phyloP scores from a whole-genome alignment of 1,284 basidiomycete genomes.

The Apiotrichum sp. region DNA sequence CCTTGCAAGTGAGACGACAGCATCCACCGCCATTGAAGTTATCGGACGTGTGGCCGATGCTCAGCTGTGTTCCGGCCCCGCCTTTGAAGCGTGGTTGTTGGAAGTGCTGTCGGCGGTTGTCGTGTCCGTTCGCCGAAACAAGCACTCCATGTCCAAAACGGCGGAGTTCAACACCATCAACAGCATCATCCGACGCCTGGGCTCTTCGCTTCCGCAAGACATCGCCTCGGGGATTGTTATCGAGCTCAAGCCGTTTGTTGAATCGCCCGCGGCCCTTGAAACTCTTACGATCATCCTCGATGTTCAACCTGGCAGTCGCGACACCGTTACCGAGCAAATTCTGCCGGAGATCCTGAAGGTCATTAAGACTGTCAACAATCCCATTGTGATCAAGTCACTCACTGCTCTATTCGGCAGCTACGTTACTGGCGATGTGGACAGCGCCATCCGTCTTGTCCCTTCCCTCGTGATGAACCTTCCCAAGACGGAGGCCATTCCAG shows the following conservation, averaged over 20 bases:
- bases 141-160: constrained; percentile 69
- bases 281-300: constrained; percentile 66
- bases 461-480: constrained; percentile 52
- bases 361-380: constrained; percentile 70
- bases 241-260: constrained; percentile 68
- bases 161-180: constrained; percentile 70
- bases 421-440: constrained; percentile 74
- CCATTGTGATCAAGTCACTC: constrained; percentile 66
- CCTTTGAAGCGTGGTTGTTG: constrained; percentile 68
- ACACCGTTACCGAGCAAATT: constrained; percentile 63
- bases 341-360: constrained; percentile 64
- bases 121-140: constrained; percentile 69
- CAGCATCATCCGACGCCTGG: constrained; percentile 49
- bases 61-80: constrained; percentile 39
- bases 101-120: constrained; percentile 72
- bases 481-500: constrained; percentile 27
- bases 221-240: constrained; percentile 61
- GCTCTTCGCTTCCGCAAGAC: constrained; percentile 56
- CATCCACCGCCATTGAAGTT: constrained; percentile 49
- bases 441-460: constrained; percentile 69
- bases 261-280: constrained; percentile 68
- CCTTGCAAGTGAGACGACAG: constrained; percentile 57
- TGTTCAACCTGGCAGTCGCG: constrained; percentile 63
- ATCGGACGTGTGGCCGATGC: constrained; percentile 49
- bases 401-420: constrained; percentile 72